Percentiles rank a stretch among this genome's conserved stretches.
Conservation (phyloP, 2,329 filamentous ascomycete genomes). For the Sporothrix humicola region DNA sequence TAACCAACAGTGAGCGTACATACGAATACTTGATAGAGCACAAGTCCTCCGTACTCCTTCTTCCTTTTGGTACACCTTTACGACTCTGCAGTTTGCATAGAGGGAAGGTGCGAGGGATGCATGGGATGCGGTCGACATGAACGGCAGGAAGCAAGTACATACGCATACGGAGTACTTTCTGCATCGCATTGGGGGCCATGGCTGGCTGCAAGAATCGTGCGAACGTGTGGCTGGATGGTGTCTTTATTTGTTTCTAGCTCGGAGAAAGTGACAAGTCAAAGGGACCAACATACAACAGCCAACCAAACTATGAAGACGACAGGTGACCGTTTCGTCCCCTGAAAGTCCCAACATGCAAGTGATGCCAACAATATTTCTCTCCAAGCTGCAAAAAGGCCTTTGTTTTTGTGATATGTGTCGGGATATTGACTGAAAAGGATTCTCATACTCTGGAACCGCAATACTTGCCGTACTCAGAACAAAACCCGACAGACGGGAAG, state of each 20-base stretch:
- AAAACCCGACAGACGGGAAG: not conserved
- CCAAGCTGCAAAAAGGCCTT: not conserved
- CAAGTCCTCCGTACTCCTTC: too few relatives aligned
- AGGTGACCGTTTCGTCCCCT: not conserved
- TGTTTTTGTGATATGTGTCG: not conserved
- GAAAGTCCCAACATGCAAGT: not conserved
- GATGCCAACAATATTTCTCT: not conserved
- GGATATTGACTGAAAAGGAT: too few relatives aligned
- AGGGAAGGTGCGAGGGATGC: too few relatives aligned
- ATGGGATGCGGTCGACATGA: too few relatives aligned
- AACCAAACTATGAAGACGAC: not conserved
- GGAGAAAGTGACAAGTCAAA: not conserved
- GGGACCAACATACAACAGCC: not conserved
- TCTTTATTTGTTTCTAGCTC: not conserved
- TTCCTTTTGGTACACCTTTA: not conserved
- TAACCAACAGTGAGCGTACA: too few relatives aligned
- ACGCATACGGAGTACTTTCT: too few relatives aligned
- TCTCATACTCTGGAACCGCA: not conserved
- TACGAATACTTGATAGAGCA: too few relatives aligned
- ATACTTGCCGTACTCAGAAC: not conserved
- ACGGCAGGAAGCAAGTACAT: too few relatives aligned
- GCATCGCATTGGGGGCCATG: not conserved
- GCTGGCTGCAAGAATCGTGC: not conserved
- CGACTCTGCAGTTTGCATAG: not conserved
- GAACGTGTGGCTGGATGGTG: slow-evolving; percentile 4